These are phyloP conservation scores for Lagenidium sp. DNA, from an alignment of 352 stramenopile species.

Conservation along the genomic window DNA sequence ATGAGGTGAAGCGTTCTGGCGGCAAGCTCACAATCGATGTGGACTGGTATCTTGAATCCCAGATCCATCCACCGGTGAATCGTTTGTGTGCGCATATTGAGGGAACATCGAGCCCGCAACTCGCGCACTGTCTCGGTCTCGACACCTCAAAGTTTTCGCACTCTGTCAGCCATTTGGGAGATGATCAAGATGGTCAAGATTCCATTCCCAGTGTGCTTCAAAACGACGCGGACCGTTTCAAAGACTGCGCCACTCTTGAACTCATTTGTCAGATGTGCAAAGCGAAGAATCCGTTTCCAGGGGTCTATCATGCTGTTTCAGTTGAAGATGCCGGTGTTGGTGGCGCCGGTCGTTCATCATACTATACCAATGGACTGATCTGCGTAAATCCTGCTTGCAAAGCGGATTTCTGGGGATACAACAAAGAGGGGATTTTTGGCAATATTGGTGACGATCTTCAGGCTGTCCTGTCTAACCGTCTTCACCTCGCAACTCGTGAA, in stretches of 20 bases:
- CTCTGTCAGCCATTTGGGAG: constrained; percentile 62
- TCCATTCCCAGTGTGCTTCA: constrained; percentile 85
- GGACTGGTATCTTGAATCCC: constrained; percentile 95
- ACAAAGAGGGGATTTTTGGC: constrained; percentile 67
- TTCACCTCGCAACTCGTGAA: constrained; percentile 73
- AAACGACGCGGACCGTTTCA: constrained; percentile 86
- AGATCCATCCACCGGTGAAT: constrained; percentile 97
- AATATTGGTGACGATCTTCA: constrained; percentile 64
- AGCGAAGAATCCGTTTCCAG: constrained; percentile 52
- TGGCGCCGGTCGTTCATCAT: constrained; percentile 1
- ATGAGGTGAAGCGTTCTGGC: constrained; percentile 67
- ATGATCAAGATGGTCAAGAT: constrained; percentile 81
- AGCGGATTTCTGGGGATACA: constrained; percentile 76
- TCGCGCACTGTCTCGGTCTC: constrained; percentile 95
- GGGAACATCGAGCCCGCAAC: constrained; percentile 89
- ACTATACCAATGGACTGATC: constrained; percentile 39
- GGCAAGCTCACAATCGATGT: constrained; percentile 90
- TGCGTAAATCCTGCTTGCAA: constrained; percentile 60
- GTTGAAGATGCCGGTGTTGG: constrained; percentile 5
- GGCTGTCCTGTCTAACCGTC: constrained; percentile 71
- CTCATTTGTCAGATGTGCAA: constrained; percentile 69
- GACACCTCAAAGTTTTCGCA: constrained; percentile 93
- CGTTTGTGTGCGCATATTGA: constrained; percentile 99
- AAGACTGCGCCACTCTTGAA: constrained; percentile 70
- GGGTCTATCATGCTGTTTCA: constrained; percentile 35